These are phyloP conservation scores for Diversispora eburnea DNA, from an alignment of 192 early-diverging fungal genomes.

Conservation along the genomic window DNA sequence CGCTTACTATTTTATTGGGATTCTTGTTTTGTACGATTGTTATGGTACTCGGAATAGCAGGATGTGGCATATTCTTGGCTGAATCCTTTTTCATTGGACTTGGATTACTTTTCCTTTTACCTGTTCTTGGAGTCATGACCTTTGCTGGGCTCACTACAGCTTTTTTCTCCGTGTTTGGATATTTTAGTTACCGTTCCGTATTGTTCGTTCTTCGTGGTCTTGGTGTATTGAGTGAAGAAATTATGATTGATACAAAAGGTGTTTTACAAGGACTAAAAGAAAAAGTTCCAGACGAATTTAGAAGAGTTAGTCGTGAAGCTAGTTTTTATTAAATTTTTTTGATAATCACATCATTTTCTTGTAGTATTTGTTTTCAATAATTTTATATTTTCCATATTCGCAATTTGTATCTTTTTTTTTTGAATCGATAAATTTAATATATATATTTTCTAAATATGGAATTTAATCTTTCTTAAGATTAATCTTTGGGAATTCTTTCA, in stretches of 20 bases:
- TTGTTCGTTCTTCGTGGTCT: background rate
- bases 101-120: slow-evolving; percentile 8
- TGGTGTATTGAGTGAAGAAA: background rate
- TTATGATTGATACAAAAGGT: background rate
- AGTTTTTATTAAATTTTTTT: too few species aligned
- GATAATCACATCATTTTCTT: too few species aligned
- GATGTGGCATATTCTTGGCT: background rate
- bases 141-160: background rate
- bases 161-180: background rate
- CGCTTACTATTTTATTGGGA: background rate
- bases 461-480: too few species aligned
- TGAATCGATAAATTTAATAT: too few species aligned
- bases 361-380: too few species aligned
- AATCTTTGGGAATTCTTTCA: too few species aligned
- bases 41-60: background rate
- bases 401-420: too few species aligned
- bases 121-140: background rate
- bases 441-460: too few species aligned
- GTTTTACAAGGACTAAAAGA: background rate
- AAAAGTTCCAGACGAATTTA: background rate
- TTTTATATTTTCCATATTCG: too few species aligned
- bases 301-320: too few species aligned
- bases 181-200: background rate
- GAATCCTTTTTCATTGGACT: background rate
- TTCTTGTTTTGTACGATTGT: background rate